These are phyloP conservation scores for Diaporthe caulivora DNA, from an alignment of 2,329 filamentous ascomycete genomes.

Conservation along the genomic window DNA sequence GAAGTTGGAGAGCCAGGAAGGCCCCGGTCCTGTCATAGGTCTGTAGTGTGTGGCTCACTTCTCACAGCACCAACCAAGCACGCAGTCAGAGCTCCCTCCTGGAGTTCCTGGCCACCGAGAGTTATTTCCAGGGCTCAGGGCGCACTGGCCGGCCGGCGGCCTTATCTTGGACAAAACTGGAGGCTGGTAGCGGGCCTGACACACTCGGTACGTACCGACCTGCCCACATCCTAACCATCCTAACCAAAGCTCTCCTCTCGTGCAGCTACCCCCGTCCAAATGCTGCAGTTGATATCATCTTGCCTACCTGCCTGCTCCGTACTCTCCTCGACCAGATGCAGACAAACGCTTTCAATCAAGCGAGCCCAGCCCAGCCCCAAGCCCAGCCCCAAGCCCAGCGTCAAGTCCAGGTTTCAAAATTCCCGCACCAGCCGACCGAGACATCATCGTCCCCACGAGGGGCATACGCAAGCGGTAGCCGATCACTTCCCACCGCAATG, in stretches of 20 bases:
- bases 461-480: conserved; percentile 34
- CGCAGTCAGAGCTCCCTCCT: conserved; percentile 2
- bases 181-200: conserved; percentile 35
- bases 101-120: not conserved
- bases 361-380: not conserved
- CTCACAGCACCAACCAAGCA: not conserved
- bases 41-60: conserved; percentile 29
- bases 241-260: not conserved
- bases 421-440: not conserved
- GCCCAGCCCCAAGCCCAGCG: not conserved
- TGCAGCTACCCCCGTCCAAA: not conserved
- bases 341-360: conserved; percentile 12
- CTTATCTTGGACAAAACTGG: conserved; percentile 36
- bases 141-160: conserved; percentile 19
- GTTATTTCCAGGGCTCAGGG: conserved; percentile 26
- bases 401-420: not conserved
- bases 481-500: not conserved
- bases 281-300: conserved; percentile 11
- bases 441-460: conserved; percentile 14
- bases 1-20: conserved; percentile 22
- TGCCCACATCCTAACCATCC: not conserved
- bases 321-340: not conserved
- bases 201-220: not conserved
- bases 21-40: conserved; percentile 2
- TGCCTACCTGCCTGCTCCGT: no score